Percentiles rank a stretch among this genome's conserved stretches.
phyloP scores from a whole-genome alignment of 768 basidiomycete genomes.

The Lentinula lateritia region DNA sequence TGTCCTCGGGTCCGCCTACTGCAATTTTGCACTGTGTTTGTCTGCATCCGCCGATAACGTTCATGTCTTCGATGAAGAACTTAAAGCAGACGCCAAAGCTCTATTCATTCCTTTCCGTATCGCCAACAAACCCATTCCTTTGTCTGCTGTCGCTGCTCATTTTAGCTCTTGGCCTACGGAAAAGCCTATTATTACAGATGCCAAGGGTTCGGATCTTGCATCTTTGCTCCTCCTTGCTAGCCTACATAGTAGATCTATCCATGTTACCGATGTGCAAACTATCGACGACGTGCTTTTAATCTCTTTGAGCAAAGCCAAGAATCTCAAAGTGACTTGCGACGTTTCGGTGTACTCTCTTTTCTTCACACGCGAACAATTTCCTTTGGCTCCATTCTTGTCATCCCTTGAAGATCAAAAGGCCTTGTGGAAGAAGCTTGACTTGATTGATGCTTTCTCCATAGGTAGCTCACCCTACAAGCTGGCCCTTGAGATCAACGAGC shows the following conservation, averaged over 20 bases:
- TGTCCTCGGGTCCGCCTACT: constrained; percentile 61
- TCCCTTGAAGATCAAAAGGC: constrained; percentile 70
- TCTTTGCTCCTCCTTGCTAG: constrained; percentile 93
- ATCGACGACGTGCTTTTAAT: constrained; percentile 88
- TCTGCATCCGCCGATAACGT: constrained; percentile 69
- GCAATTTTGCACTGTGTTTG: constrained; percentile 84
- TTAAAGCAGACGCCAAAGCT: constrained; percentile 75
- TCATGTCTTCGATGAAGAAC: constrained; percentile 60
- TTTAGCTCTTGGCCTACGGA: constrained; percentile 88
- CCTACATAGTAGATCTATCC: constrained; percentile 81
- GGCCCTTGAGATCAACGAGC: constrained; percentile 54
- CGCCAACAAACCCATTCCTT: constrained; percentile 40
- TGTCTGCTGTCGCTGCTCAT: constrained; percentile 77
- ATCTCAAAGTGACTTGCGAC: constrained; percentile 94
- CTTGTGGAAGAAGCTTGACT: constrained; percentile 79
- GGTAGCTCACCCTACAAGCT: constrained; percentile 80
- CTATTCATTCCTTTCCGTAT: constrained; percentile 80
- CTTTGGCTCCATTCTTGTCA: constrained; percentile 59
- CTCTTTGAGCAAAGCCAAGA: constrained; percentile 89
- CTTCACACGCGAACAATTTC: constrained; percentile 75
- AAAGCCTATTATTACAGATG: constrained; percentile 93
- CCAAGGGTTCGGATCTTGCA: constrained; percentile 86
- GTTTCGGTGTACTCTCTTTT: constrained; percentile 90
- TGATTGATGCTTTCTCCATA: constrained; percentile 88
- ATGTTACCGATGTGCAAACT: constrained; percentile 85